Percentiles rank a stretch among this genome's conserved stretches.
Evolutionary conservation across 169 alveolate genomes (phyloP).

Genomic region (Besnoitia besnoiti): DNA sequence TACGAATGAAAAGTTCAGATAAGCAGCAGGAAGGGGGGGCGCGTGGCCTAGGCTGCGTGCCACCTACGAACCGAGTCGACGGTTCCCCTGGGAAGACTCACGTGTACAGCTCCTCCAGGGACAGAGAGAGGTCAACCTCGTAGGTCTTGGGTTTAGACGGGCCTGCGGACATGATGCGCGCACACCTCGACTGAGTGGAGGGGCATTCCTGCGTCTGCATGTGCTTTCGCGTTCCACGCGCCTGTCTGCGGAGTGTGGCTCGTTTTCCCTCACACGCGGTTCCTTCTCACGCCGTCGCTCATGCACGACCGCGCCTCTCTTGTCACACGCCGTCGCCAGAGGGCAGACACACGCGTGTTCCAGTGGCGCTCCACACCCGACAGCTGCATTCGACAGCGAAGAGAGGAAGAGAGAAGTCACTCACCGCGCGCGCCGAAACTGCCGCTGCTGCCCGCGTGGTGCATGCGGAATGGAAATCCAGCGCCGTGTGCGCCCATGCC

Average conservation of each 20-base stretch:
- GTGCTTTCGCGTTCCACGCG: neutral
- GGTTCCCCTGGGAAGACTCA: no score
- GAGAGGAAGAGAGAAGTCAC: no score
- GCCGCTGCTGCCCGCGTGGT: neutral
- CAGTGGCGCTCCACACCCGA: no score
- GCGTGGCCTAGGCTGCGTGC: no score
- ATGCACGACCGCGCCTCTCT: no score
- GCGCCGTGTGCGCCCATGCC: slow-evolving; percentile 57
- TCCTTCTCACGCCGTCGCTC: neutral
- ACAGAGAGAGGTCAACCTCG: slow-evolving; percentile 69
- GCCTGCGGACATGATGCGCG: neutral
- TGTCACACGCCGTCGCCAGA: no score
- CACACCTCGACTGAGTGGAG: neutral
- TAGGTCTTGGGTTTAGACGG: slow-evolving; percentile 68
- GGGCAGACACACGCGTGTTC: no score
- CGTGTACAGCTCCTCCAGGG: slow-evolving; percentile 73
- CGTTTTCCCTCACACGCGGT: neutral
- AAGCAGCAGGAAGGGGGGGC: no score
- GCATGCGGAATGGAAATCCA: slow-evolving; percentile 43
- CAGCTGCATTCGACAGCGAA: no score
- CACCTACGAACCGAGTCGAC: no score
- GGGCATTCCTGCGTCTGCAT: neutral
- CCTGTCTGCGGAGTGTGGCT: neutral
- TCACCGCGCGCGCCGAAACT: slow-evolving; percentile 16
- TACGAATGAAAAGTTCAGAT: no score